A percentile compares a stretch with the other conserved stretches of the same genome.
Evolutionary conservation across 371 early-diverging fungal genomes (phyloP).

Genomic region (Apophysomyces sp.): DNA sequence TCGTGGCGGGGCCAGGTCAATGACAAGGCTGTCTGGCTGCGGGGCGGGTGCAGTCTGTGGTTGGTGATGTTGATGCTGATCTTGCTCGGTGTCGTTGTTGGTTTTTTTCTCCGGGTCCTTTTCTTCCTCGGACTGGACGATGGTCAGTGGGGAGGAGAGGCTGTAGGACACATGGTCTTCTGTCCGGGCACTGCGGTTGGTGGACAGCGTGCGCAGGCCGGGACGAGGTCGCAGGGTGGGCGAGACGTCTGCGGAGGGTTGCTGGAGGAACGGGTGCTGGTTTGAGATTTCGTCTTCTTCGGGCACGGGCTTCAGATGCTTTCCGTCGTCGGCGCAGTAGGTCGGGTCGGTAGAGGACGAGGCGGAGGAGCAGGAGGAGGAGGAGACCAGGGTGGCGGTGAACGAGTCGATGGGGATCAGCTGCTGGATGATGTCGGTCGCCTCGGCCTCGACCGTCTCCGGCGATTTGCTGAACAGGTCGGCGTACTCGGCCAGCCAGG

Average conservation of each 20-base stretch:
- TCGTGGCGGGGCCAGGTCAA: too few relatives aligned
- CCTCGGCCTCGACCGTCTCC: neutral
- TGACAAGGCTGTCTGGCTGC: too few relatives aligned
- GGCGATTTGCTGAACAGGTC: slow-evolving; percentile 2
- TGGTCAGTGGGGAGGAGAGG: neutral
- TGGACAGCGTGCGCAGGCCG: neutral
- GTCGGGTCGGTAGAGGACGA: neutral
- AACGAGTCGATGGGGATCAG: neutral
- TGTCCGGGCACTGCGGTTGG: neutral
- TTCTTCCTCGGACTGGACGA: too few relatives aligned
- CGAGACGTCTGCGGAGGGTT: neutral
- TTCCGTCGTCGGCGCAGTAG: neutral
- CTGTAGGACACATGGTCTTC: neutral
- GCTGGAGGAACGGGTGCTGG: neutral
- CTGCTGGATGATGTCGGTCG: neutral
- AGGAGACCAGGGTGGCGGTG: neutral
- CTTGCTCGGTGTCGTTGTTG: neutral
- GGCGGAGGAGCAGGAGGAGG: neutral
- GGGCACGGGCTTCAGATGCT: neutral
- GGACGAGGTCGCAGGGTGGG: neutral
- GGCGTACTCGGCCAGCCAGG: slow-evolving; percentile 15
- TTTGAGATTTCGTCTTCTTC: neutral
- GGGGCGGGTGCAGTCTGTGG: too few relatives aligned
- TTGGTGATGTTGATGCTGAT: too few relatives aligned
- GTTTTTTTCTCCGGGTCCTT: neutral